phyloP scores from a whole-genome alignment of 2,329 filamentous ascomycete genomes.

The Apiospora malaysiana region DNA sequence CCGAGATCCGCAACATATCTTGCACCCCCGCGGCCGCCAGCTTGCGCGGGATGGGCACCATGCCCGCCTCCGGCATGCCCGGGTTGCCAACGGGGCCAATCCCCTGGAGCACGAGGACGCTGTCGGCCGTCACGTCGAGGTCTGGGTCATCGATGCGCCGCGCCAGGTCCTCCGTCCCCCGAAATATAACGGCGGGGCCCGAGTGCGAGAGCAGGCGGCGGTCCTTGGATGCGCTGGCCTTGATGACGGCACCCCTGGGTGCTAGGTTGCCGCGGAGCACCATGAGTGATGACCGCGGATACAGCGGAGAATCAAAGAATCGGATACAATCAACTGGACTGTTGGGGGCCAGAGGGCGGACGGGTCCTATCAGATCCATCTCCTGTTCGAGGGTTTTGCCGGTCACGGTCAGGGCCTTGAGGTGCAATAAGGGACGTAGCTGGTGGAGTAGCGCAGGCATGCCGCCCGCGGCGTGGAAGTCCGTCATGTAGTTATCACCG shows the following conservation, averaged over 20 bases:
- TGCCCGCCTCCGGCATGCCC: slow-evolving; percentile 87
- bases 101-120: slow-evolving; percentile 82
- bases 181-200: slow-evolving; percentile 67
- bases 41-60: slow-evolving; percentile 73
- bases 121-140: slow-evolving; percentile 65
- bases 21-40: slow-evolving; percentile 75
- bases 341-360: slow-evolving; percentile 51
- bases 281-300: slow-evolving; percentile 78
- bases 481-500: slow-evolving; percentile 87
- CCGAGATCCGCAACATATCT: slow-evolving; percentile 85
- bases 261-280: slow-evolving; percentile 85
- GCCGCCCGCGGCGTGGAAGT: slow-evolving; percentile 88
- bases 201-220: slow-evolving; percentile 57
- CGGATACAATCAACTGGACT: slow-evolving; percentile 60
- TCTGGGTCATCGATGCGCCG: slow-evolving; percentile 58
- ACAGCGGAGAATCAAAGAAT: slow-evolving; percentile 68
- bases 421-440: slow-evolving; percentile 77
- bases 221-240: slow-evolving; percentile 87
- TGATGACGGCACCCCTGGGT: slow-evolving; percentile 83
- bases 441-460: slow-evolving; percentile 82
- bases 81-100: slow-evolving; percentile 91
- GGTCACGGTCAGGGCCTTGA: slow-evolving; percentile 80
- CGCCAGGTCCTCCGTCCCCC: slow-evolving; percentile 77
- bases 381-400: slow-evolving; percentile 84
- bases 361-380: slow-evolving; percentile 67